Evolutionary conservation across 2,329 filamentous ascomycete species (phyloP), one percentile per base, ranked within the genome.

Genomic region (Colletotrichum sp.): DNA sequence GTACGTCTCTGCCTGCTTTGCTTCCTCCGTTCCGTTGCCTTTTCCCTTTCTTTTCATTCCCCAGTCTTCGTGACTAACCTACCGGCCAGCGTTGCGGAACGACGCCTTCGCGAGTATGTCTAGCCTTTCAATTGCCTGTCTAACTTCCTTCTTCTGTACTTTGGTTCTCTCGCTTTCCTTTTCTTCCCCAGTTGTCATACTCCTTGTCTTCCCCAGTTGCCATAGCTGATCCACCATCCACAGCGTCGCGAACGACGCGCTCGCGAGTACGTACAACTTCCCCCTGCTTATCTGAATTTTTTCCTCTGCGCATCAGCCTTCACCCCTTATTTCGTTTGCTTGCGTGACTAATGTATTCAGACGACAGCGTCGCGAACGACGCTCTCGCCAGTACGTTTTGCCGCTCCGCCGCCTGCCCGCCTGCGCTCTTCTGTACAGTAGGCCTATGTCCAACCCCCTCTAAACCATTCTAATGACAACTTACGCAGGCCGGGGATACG

Each of bases 11-110:
- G 39, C 16, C 39, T 44, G 16, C 0, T 44, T n/a, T n/a, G 3
- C 39, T 44, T n/a, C 39, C 39, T 39, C 13, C 1, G 18, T 44
- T 44, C 16, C 16, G 0, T 44, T n/a, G 18, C 16, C 2, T 10
- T 44, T 44, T 0, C 39, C 0, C 18, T 0, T 44, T 44, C 18
- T 0, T 44, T 44, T 18, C 16, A 44, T 44, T 10, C 39, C 36
- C 39, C 16, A 18, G 39, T 44, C 39, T 44, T 44, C 8, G 18
- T 44, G 36, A 44, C 36, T 44, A 44, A 18, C 16, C 36, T 44
- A 44, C 0, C 16, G 36, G 0, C 36, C 36, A 44, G 36, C 36
- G 36, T 44, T 44, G 36, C 36, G 36, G 36, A 36, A 44, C 36
- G 16, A 44, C 36, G 36, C 16, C 36, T 44, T 44, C 16, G 36